phyloP scores from a whole-genome alignment of 2,329 filamentous ascomycete genomes.

The Curvularia sp. region DNA sequence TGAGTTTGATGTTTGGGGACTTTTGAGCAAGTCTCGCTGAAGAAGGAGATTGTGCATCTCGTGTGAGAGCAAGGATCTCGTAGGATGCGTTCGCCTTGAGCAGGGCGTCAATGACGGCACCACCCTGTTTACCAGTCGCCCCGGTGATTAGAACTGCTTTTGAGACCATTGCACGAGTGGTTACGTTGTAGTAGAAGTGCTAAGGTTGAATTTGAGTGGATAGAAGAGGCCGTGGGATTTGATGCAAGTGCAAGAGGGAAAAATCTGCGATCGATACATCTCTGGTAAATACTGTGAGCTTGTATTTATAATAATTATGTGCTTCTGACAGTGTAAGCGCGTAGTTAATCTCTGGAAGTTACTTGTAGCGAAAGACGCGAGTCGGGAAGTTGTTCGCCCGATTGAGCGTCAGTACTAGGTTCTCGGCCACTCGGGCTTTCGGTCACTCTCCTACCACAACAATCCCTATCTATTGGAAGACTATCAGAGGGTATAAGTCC shows the following conservation, averaged over 20 bases:
- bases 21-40: neutral
- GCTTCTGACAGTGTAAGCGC: neutral
- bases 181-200: neutral
- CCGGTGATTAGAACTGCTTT: slow-evolving; percentile 50
- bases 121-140: slow-evolving; percentile 56
- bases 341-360: neutral
- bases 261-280: neutral
- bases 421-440: no score
- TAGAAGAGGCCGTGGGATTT: neutral
- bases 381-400: neutral
- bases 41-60: neutral
- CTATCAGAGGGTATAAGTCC: no score
- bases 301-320: neutral
- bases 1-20: neutral
- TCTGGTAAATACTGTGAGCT: neutral
- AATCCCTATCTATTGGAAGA: no score
- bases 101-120: slow-evolving; percentile 51
- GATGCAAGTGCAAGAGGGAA: neutral
- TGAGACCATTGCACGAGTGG: neutral
- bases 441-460: no score
- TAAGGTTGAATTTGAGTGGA: neutral
- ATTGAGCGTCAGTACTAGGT: neutral
- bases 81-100: slow-evolving; percentile 43
- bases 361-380: neutral
- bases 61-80: neutral